Conservation (phyloP, 1,284 basidiomycete species). For the Cutaneotrichosporon arboriforme region DNA sequence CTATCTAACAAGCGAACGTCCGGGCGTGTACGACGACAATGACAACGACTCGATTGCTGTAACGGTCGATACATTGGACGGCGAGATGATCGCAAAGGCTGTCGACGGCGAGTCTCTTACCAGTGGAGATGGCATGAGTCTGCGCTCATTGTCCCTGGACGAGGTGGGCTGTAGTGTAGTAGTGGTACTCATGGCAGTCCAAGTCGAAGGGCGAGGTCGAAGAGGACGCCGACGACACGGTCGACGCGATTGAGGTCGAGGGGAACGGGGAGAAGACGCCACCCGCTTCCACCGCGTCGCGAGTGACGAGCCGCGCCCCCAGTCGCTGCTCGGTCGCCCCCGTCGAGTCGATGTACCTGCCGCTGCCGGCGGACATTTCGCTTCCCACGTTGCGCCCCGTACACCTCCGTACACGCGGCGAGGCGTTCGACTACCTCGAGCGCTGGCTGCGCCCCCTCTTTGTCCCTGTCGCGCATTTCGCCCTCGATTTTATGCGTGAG, state of each 20-base stretch:
- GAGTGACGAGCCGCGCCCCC: neutral
- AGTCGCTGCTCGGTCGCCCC: neutral
- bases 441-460: conserved; percentile 37
- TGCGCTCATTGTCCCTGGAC: neutral
- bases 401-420: conserved; percentile 22
- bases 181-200: neutral
- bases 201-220: neutral
- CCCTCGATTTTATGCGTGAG: conserved; percentile 16
- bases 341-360: conserved; percentile 1
- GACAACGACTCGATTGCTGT: neutral
- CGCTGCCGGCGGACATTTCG: neutral
- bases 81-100: neutral
- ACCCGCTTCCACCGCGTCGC: neutral
- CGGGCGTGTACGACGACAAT: conserved; percentile 9
- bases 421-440: conserved; percentile 30
- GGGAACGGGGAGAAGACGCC: neutral
- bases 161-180: neutral
- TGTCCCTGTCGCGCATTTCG: conserved; percentile 29
- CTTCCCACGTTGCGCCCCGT: neutral
- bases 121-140: too few species aligned
- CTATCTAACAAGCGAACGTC: conserved; percentile 17
- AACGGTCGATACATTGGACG: conserved; percentile 12
- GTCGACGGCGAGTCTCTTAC: too few species aligned
- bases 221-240: neutral
- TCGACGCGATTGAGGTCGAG: neutral